phyloP scores from a whole-genome alignment of 169 alveolate species.

The Plasmodium fragile region DNA sequence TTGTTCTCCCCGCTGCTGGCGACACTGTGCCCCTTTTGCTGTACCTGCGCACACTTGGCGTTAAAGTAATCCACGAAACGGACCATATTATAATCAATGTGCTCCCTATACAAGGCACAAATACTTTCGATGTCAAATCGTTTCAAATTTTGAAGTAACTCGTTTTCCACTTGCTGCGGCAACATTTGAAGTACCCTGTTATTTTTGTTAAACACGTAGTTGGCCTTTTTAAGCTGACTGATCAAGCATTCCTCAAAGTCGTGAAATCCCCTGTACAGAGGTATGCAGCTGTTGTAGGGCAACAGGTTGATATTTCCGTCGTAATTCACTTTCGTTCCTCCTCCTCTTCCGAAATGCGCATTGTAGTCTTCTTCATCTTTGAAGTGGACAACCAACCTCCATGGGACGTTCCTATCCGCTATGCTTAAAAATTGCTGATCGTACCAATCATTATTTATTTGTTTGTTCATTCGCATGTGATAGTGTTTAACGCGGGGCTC shows the following conservation, averaged over 20 bases:
- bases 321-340: background rate
- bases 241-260: constrained; percentile 51
- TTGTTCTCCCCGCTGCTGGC: background rate
- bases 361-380: constrained; percentile 53
- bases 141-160: constrained; percentile 28
- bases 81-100: constrained; percentile 53
- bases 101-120: constrained; percentile 51
- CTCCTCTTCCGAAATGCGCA: background rate
- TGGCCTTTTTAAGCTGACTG: constrained; percentile 47
- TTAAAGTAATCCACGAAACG: constrained; percentile 44
- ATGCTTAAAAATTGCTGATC: constrained; percentile 30
- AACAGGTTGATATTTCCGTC: constrained; percentile 24
- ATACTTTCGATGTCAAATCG: constrained; percentile 35
- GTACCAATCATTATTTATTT: constrained; percentile 55
- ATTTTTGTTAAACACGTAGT: constrained; percentile 26
- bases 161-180: constrained; percentile 38
- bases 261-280: constrained; percentile 46
- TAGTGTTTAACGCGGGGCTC: background rate
- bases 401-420: constrained; percentile 59
- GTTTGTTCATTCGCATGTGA: constrained; percentile 8
- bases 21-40: background rate
- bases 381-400: constrained; percentile 39
- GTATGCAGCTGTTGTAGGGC: constrained; percentile 51
- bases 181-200: constrained; percentile 40
- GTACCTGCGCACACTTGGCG: background rate